A percentile compares a stretch with the other conserved stretches of the same genome.
phyloP scores from a whole-genome alignment of 2,329 filamentous ascomycete species.

The Aspergillus clavatus region DNA sequence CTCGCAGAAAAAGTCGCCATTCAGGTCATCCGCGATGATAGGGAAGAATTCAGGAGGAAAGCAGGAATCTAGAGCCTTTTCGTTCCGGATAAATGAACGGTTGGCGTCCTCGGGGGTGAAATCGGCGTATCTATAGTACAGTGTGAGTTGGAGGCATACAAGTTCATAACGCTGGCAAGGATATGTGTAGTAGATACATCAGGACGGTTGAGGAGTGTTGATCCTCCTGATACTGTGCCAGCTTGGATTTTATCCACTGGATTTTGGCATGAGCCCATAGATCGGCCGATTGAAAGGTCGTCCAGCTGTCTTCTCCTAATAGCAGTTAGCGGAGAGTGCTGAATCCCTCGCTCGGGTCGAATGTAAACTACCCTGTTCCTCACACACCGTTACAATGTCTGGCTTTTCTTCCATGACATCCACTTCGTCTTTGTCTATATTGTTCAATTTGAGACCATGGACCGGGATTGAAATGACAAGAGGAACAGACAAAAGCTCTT shows the following conservation, averaged over 20 bases:
- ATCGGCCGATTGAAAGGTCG: neutral
- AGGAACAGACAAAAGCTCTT: neutral
- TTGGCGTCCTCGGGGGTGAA: neutral
- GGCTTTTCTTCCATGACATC: neutral
- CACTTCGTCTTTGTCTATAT: neutral
- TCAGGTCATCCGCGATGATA: constrained; percentile 13
- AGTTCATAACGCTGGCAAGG: neutral
- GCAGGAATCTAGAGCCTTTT: neutral
- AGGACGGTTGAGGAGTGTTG: neutral
- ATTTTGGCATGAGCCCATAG: neutral
- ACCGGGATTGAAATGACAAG: neutral
- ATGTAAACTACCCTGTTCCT: neutral
- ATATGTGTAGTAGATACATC: neutral
- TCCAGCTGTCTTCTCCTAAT: neutral
- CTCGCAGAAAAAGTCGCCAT: constrained; percentile 17
- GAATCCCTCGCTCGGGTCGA: no score
- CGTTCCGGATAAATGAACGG: neutral
- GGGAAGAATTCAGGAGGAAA: constrained; percentile 6
- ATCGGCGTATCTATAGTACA: neutral
- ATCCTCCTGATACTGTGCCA: neutral
- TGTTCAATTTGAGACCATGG: neutral
- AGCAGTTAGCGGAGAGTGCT: no score
- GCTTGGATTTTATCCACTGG: no score
- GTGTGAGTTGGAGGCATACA: no score
- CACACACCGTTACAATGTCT: neutral